Evolutionary conservation across 495 filamentous ascomycete species (phyloP).

Genomic region (Penicillium angulare): DNA sequence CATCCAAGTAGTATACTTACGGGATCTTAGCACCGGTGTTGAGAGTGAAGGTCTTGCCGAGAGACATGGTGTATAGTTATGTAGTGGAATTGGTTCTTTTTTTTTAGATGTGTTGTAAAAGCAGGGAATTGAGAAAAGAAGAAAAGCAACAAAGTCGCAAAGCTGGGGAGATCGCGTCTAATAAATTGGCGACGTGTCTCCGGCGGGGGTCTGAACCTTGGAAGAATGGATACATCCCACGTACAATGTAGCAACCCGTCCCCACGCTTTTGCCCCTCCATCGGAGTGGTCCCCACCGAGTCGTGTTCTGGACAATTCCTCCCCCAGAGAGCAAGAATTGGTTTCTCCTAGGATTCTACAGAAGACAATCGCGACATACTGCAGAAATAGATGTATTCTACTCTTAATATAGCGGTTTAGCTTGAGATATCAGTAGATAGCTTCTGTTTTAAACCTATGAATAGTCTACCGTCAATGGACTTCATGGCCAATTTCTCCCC

Average conservation of each 20-base stretch:
- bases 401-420: too few species aligned
- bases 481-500: too few species aligned
- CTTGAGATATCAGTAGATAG: too few species aligned
- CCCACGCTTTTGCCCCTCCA: constrained; percentile 13
- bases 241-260: constrained; percentile 7
- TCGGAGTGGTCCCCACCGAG: constrained; percentile 28
- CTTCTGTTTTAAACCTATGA: too few species aligned
- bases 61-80: constrained; percentile 38
- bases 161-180: constrained; percentile 5
- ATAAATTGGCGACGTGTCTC: constrained; percentile 12
- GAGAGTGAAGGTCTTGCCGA: constrained; percentile 45
- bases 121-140: constrained; percentile 4
- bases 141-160: background rate
- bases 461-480: too few species aligned
- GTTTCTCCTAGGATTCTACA: too few species aligned
- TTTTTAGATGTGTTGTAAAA: constrained; percentile 1
- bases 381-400: too few species aligned
- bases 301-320: too few species aligned
- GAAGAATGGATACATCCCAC: background rate
- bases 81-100: too few species aligned
- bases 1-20: constrained; percentile 23
- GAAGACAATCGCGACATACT: too few species aligned
- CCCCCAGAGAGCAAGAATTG: too few species aligned
- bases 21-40: constrained; percentile 45
- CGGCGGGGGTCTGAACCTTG: constrained; percentile 16